phyloP scores from a whole-genome alignment of 2,329 filamentous ascomycete genomes.

The Dichotomopilus funicola region DNA sequence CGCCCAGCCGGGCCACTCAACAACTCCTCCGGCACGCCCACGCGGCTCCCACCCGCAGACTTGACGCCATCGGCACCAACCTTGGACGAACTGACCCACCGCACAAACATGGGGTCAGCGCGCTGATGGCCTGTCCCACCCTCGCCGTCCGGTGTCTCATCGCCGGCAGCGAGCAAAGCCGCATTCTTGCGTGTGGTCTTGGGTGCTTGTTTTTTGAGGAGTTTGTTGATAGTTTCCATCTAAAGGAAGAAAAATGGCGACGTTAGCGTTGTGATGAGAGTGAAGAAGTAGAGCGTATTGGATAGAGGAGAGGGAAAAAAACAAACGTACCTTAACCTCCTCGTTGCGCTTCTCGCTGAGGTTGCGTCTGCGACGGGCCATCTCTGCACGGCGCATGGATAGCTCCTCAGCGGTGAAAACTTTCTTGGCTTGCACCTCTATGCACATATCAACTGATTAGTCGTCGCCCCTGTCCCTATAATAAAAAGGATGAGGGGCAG shows the following conservation, averaged over 20 bases:
- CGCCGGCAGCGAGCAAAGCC: conserved; percentile 38
- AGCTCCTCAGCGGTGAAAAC: conserved; percentile 55
- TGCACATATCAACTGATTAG: conserved; percentile 15
- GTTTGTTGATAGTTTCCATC: conserved; percentile 89
- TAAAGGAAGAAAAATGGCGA: conserved; percentile 27
- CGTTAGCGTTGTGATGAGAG: not conserved
- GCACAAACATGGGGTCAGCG: conserved; percentile 56
- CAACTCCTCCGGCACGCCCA: conserved; percentile 64
- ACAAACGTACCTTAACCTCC: conserved; percentile 49
- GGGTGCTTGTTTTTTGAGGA: conserved; percentile 77
- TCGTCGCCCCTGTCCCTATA: not conserved
- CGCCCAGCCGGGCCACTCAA: conserved; percentile 55
- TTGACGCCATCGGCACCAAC: conserved; percentile 31
- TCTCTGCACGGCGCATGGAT: conserved; percentile 56
- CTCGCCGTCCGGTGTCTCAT: conserved; percentile 38
- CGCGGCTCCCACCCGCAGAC: conserved; percentile 53
- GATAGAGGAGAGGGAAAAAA: too few relatives aligned
- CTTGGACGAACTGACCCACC: conserved; percentile 47
- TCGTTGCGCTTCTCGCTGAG: conserved; percentile 60
- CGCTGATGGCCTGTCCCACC: conserved; percentile 35
- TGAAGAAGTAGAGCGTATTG: too few relatives aligned
- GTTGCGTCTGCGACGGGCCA: conserved; percentile 55
- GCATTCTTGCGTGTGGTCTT: conserved; percentile 56
- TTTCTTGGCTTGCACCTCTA: conserved; percentile 60
- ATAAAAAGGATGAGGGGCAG: not conserved